These are phyloP conservation scores for Sporobolomyces pararoseus DNA, from an alignment of 768 basidiomycete species.

Conservation along the genomic window DNA sequence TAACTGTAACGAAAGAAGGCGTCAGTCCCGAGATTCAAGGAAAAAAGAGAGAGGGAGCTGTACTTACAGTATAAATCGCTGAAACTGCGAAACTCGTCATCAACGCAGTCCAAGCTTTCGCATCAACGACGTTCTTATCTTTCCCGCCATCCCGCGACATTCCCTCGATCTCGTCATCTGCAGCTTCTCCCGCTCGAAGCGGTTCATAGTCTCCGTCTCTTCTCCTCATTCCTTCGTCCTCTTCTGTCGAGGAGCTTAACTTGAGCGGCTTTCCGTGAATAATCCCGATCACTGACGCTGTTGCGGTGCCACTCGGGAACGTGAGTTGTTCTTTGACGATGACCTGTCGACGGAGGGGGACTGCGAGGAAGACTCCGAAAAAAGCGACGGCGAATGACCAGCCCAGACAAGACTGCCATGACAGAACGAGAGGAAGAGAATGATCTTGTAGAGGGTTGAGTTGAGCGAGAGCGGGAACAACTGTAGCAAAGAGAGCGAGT, in stretches of 20 bases:
- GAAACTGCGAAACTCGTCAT: conserved; percentile 74
- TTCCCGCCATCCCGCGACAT: conserved; percentile 44
- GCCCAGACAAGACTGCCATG: conserved; percentile 66
- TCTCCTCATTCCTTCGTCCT: background rate
- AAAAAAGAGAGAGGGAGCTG: background rate
- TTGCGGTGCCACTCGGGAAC: conserved; percentile 93
- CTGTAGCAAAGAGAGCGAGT: background rate
- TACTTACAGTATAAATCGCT: conserved; percentile 67
- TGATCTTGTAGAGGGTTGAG: conserved; percentile 74
- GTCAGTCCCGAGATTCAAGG: background rate
- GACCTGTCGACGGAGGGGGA: conserved; percentile 92
- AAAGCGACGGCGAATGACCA: conserved; percentile 93
- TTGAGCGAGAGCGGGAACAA: conserved; percentile 80
- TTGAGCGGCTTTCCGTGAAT: conserved; percentile 58
- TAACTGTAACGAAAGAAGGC: conserved; percentile 56
- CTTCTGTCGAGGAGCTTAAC: conserved; percentile 6
- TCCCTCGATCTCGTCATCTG: conserved; percentile 45
- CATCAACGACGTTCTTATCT: conserved; percentile 49
- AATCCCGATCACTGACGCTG: conserved; percentile 88
- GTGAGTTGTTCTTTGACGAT: conserved; percentile 90
- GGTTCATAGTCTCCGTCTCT: background rate
- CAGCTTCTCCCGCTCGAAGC: background rate
- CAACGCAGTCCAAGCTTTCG: conserved; percentile 73
- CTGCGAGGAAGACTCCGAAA: conserved; percentile 97
- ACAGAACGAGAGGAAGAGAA: conserved; percentile 66